Conservation (phyloP, 2,329 filamentous ascomycete species). For the Pseudogymnoascus sp. region DNA sequence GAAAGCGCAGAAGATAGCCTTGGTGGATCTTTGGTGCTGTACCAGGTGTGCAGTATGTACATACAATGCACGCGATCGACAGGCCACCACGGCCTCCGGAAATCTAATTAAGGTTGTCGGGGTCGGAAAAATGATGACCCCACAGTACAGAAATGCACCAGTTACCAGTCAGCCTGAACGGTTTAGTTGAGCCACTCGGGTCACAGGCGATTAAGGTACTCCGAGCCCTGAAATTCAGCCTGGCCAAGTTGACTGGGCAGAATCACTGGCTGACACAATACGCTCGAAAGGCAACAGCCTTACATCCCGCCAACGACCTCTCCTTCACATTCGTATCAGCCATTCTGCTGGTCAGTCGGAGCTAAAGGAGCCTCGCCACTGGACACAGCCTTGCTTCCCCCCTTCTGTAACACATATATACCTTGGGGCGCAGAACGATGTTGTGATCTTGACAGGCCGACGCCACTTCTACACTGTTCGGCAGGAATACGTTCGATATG, state of each 20-base stretch:
- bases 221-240: neutral
- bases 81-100: neutral
- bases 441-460: neutral
- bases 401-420: neutral
- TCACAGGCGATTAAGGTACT: neutral
- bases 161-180: neutral
- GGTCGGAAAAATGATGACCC: neutral
- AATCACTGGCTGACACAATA: neutral
- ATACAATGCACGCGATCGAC: conserved; percentile 5
- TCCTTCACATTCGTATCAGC: neutral
- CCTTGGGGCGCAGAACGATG: neutral
- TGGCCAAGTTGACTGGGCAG: neutral
- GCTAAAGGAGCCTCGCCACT: neutral
- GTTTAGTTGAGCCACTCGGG: neutral
- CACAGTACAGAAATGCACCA: neutral
- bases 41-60: neutral
- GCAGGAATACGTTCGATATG: conserved; percentile 39
- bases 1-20: neutral
- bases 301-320: neutral
- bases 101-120: conserved; percentile 5
- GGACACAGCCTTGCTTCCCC: neutral
- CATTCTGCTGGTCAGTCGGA: neutral
- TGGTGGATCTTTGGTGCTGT: neutral
- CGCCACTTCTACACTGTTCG: neutral
- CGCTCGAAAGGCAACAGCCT: neutral